A percentile compares a stretch with the other conserved stretches of the same genome.
These are phyloP conservation scores for Metschnikowia reukaufii DNA, from an alignment of 805 yeast genomes.

Conservation along the genomic window DNA sequence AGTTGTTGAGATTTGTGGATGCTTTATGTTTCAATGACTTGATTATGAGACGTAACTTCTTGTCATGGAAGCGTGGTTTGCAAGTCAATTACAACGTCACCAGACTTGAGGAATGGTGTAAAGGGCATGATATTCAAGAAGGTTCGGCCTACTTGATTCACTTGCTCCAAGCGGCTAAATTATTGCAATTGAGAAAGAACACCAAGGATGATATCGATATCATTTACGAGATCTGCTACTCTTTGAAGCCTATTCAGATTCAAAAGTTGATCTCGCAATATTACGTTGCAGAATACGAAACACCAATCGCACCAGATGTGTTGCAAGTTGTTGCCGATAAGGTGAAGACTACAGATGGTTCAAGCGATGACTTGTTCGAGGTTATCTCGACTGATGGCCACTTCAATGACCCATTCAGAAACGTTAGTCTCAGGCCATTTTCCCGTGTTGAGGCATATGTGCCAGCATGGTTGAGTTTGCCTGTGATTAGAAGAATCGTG, in stretches of 20 bases:
- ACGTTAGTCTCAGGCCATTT: constrained; percentile 72
- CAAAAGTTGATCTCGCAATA: constrained; percentile 90
- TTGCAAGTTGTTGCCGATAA: constrained; percentile 77
- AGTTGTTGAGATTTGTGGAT: constrained; percentile 81
- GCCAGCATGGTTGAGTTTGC: constrained; percentile 91
- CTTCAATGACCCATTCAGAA: constrained; percentile 81
- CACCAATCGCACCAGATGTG: constrained; percentile 82
- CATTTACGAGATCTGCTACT: constrained; percentile 91
- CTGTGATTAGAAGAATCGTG: constrained; percentile 82
- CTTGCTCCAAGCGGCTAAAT: constrained; percentile 87
- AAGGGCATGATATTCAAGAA: constrained; percentile 85
- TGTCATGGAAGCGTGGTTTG: constrained; percentile 97
- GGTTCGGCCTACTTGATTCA: constrained; percentile 83
- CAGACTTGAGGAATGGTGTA: constrained; percentile 97
- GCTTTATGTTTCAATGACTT: constrained; percentile 93
- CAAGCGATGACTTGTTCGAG: constrained; percentile 65
- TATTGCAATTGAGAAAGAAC: constrained; percentile 87
- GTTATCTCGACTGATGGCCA: constrained; percentile 69
- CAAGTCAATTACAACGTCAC: constrained; percentile 96
- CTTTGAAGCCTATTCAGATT: constrained; percentile 91
- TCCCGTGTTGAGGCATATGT: constrained; percentile 84
- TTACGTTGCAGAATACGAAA: constrained; percentile 89
- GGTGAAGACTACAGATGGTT: constrained; percentile 60
- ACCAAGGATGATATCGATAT: constrained; percentile 87
- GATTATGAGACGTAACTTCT: constrained; percentile 89